Conservation (phyloP, 148 eudicot genomes). For the Linanthus parryae region DNA sequence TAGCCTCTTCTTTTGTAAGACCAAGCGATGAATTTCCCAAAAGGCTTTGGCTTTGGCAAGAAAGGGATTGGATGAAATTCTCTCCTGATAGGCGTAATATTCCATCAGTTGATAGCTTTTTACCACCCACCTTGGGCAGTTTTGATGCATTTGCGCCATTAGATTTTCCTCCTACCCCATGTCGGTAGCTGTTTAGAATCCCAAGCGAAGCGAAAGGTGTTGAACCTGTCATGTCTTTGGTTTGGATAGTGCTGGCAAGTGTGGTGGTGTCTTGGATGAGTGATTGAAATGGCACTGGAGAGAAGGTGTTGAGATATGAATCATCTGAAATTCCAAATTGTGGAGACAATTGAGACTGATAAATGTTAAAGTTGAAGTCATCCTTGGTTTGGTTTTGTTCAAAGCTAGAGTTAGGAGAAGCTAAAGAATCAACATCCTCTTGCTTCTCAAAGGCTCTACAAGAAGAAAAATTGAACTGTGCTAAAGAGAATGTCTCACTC, state of each 20-base stretch:
- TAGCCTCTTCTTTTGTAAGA: too few relatives aligned
- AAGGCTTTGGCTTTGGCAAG: too few relatives aligned
- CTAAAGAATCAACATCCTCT: too few relatives aligned
- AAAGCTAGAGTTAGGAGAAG: too few relatives aligned
- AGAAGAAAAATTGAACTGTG: too few relatives aligned
- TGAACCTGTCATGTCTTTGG: too few relatives aligned
- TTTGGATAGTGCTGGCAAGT: not conserved
- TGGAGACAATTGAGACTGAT: too few relatives aligned
- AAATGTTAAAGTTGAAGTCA: too few relatives aligned
- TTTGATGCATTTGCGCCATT: not conserved
- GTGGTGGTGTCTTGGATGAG: constrained; percentile 12
- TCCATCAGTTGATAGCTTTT: constrained; percentile 15
- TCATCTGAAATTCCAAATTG: constrained; percentile 5
- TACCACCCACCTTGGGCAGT: not conserved
- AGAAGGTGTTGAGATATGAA: not conserved
- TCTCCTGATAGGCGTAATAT: constrained; percentile 28
- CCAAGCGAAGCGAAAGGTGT: constrained; percentile 10
- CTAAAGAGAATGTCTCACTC: too few relatives aligned
- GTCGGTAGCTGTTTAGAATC: constrained; percentile 8
- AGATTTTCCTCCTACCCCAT: not conserved
- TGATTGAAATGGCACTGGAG: constrained; percentile 9
- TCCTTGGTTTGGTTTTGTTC: too few relatives aligned
- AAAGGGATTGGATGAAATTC: constrained; percentile 21
- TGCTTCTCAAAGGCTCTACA: too few relatives aligned
- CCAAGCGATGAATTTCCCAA: too few relatives aligned